A percentile compares a stretch with the other conserved stretches of the same genome.
phyloP scores from a whole-genome alignment of 495 filamentous ascomycete genomes.

The Neurospora pannonica region DNA sequence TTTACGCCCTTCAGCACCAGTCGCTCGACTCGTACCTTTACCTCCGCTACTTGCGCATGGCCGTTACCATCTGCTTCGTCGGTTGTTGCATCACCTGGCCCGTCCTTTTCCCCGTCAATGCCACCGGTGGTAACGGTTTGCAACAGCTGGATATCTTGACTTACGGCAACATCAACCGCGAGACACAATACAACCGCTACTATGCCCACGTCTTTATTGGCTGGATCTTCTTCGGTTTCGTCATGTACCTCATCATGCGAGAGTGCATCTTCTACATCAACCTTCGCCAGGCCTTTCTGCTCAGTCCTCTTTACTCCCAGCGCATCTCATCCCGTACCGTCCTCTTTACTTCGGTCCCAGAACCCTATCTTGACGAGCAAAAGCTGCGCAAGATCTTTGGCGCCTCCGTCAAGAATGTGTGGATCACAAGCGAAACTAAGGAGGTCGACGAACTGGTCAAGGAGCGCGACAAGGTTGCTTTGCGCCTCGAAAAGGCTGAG shows the following conservation, averaged over 20 bases:
- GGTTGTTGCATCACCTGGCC: constrained; percentile 78
- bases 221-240: constrained; percentile 74
- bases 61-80: constrained; percentile 63
- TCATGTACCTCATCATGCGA: constrained; percentile 82
- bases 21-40: constrained; percentile 84
- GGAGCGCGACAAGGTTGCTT: constrained; percentile 71
- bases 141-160: constrained; percentile 70
- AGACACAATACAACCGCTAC: constrained; percentile 44
- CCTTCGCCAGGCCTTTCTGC: constrained; percentile 85
- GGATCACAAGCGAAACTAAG: constrained; percentile 72
- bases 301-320: constrained; percentile 77
- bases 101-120: constrained; percentile 77
- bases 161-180: constrained; percentile 57
- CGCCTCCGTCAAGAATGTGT: constrained; percentile 67
- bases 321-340: constrained; percentile 92
- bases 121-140: constrained; percentile 58
- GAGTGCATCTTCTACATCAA: constrained; percentile 95
- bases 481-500: constrained; percentile 83
- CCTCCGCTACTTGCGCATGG: constrained; percentile 73
- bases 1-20: constrained; percentile 78
- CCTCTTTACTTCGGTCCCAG: constrained; percentile 79
- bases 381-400: constrained; percentile 75
- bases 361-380: constrained; percentile 59
- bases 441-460: constrained; percentile 78
- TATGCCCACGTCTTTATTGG: constrained; percentile 69